Percentiles rank a stretch among this genome's conserved stretches.
phyloP scores from a whole-genome alignment of 2,329 filamentous ascomycete genomes.

The Neopestalotiopsis sp. region DNA sequence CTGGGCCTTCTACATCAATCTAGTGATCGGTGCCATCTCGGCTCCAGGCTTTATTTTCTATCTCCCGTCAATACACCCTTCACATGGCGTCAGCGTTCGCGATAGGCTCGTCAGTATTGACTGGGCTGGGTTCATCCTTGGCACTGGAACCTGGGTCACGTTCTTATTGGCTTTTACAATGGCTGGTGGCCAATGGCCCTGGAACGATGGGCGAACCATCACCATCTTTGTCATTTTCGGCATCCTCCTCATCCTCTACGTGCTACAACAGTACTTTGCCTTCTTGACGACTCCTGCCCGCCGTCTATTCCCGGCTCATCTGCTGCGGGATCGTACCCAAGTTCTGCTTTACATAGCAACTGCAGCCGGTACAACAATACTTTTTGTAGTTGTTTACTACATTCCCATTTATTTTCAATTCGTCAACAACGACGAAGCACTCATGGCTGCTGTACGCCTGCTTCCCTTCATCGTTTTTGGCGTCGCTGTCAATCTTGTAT shows the following conservation, averaged over 20 bases:
- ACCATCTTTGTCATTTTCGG: slow-evolving; percentile 49
- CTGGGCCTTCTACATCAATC: slow-evolving; percentile 45
- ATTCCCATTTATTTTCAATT: slow-evolving; percentile 60
- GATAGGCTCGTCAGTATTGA: slow-evolving; percentile 43
- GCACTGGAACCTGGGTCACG: slow-evolving; percentile 32
- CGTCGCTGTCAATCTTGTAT: slow-evolving; percentile 39
- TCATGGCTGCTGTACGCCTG: slow-evolving; percentile 46
- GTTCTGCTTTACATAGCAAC: slow-evolving; percentile 46
- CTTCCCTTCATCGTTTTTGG: slow-evolving; percentile 44
- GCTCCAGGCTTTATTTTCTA: slow-evolving; percentile 34
- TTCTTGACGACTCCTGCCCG: slow-evolving; percentile 43
- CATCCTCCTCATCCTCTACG: slow-evolving; percentile 47
- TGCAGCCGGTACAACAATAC: slow-evolving; percentile 24
- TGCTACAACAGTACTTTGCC: slow-evolving; percentile 47
- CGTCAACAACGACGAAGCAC: slow-evolving; percentile 40
- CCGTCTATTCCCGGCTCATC: slow-evolving; percentile 51
- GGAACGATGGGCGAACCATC: slow-evolving; percentile 50
- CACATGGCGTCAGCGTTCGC: slow-evolving; percentile 21
- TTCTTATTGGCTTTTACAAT: slow-evolving; percentile 48
- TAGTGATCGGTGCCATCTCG: slow-evolving; percentile 47
- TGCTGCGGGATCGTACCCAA: background rate
- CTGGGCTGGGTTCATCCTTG: slow-evolving; percentile 47
- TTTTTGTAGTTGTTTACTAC: slow-evolving; percentile 47
- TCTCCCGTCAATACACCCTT: slow-evolving; percentile 31
- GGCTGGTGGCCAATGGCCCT: slow-evolving; percentile 52